phyloP scores from a whole-genome alignment of 2,329 filamentous ascomycete genomes.

The Colletotrichum agaves region DNA sequence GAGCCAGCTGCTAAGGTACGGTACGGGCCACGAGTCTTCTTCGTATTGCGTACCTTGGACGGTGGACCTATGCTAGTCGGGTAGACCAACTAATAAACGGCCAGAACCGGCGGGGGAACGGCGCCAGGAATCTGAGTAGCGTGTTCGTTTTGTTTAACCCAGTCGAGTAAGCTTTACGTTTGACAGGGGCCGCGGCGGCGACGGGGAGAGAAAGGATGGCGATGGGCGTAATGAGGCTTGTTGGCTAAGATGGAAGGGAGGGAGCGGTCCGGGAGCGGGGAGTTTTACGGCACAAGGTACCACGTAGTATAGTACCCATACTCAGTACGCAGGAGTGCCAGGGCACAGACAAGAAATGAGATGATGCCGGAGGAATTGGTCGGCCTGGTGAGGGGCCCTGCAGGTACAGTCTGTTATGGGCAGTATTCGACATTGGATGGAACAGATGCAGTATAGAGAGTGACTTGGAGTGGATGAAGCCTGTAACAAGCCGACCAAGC shows the following conservation, averaged over 20 bases:
- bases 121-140: constrained; percentile 33
- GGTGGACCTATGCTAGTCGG: constrained; percentile 21
- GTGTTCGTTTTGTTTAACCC: constrained; percentile 25
- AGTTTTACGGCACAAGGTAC: constrained; percentile 3
- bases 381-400: constrained; percentile 2
- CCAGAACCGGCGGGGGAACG: constrained; percentile 27
- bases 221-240: constrained; percentile 20
- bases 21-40: constrained; percentile 22
- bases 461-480: not conserved
- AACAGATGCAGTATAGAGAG: not conserved
- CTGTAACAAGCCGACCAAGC: not conserved
- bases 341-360: constrained; percentile 25
- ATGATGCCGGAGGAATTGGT: constrained; percentile 22
- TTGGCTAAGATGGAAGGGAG: constrained; percentile 14
- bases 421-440: constrained; percentile 2
- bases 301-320: too few relatives aligned
- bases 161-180: constrained; percentile 31
- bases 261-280: constrained; percentile 24
- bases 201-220: constrained; percentile 25
- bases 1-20: constrained; percentile 9
- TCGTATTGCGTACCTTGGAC: constrained; percentile 32
- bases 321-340: too few relatives aligned
- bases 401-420: constrained; percentile 1
- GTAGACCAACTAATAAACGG: constrained; percentile 20
- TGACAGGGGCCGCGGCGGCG: constrained; percentile 35